These are phyloP conservation scores for Cryptosporidium ryanae DNA, from an alignment of 169 alveolate genomes.

Conservation along the genomic window DNA sequence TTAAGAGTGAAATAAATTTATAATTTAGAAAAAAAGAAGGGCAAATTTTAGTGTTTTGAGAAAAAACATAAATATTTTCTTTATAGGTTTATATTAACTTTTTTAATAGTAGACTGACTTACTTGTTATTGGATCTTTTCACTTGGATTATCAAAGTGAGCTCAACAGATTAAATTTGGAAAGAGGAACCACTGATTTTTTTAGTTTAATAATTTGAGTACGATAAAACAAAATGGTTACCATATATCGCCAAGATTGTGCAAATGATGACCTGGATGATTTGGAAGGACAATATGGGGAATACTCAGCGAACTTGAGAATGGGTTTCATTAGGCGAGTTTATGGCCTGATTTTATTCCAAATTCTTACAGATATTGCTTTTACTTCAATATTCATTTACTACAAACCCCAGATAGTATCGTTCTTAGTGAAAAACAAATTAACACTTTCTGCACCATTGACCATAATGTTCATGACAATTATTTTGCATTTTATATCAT, in stretches of 20 bases:
- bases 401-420: not conserved
- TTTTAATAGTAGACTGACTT: too few species aligned
- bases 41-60: too few species aligned
- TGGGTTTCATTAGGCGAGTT: conserved; percentile 67
- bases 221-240: not conserved
- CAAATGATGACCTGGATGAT: not conserved
- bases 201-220: not conserved
- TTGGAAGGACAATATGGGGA: conserved; percentile 50
- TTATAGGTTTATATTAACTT: too few species aligned
- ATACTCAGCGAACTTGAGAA: conserved; percentile 12
- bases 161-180: too few species aligned
- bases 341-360: conserved; percentile 21
- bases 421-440: not conserved
- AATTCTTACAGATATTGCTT: conserved; percentile 4
- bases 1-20: too few species aligned
- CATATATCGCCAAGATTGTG: not conserved
- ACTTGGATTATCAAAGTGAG: too few species aligned
- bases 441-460: too few species aligned
- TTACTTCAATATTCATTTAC: not conserved
- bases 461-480: not conserved
- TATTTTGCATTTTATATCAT: not conserved
- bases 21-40: too few species aligned
- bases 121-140: too few species aligned
- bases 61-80: too few species aligned
- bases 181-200: not conserved